Evolutionary conservation across 2,329 filamentous ascomycete genomes (phyloP), one percentile per base, ranked within the genome.

Genomic region (Colletotrichum tamarilloi): DNA sequence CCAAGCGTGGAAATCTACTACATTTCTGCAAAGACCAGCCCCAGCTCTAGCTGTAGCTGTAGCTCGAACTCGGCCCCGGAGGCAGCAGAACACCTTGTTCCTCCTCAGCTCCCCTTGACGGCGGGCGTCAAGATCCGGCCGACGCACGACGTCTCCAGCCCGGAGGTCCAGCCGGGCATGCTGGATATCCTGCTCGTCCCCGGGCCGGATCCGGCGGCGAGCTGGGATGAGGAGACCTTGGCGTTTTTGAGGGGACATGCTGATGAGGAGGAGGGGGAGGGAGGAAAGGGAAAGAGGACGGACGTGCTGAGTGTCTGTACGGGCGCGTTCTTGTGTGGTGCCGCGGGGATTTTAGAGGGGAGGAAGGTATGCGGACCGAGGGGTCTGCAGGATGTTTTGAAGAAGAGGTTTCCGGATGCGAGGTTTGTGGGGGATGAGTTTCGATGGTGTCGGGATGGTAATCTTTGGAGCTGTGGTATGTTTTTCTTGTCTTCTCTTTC

Each of bases 221-320:
- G 66, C 6, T 84, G 81, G 65, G 80, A 81, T 12, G 70, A 81
- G 55, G 81, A 79, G 0, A 81, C 78, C 1, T 74, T 84, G n/a
- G 79, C 78, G 52, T 90, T 87, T 83, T 75, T 90, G 57, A 78
- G 79, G 8, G 77, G 65, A 3, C 88, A 90, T 69, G 81, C 76
- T 9, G 78, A 78, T 60, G 78, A 42, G 38, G 32, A 30, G 28
- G 28, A 12, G 38, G 38, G 14, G 16, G 38, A 42, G 16, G 38
- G 14, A 7, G 16, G 38, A 19, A 19, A 78, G 2, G 32, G 26
- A 16, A 72, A 79, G 5, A 80, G 76, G 5, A 85, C 85, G 14
- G 87, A 89, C 72, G 82, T 90, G 52, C 78, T 90, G 72, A 84
- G 84, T 73, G 82, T 90, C 11, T 90, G 88, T 79, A 87, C 87